phyloP scores from a whole-genome alignment of 2,329 filamentous ascomycete species.

The Aspergillus intermedius region DNA sequence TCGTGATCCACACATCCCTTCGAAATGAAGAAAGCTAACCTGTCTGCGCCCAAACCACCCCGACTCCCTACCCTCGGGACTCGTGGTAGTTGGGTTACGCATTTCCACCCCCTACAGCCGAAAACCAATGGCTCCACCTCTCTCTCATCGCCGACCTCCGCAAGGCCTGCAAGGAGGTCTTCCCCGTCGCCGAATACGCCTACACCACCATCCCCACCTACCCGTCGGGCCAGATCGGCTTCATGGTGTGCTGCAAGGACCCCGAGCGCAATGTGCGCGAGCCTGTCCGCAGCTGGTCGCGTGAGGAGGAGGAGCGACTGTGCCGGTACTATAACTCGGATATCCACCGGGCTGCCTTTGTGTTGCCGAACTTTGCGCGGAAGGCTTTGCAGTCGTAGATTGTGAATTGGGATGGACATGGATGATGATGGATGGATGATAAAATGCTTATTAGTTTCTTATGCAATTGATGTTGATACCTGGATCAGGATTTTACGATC shows the following conservation, averaged over 20 bases:
- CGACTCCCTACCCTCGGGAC: constrained; percentile 1
- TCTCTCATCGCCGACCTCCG: constrained; percentile 89
- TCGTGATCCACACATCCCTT: not conserved
- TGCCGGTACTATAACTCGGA: constrained; percentile 97
- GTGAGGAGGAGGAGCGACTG: constrained; percentile 84
- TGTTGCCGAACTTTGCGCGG: constrained; percentile 88
- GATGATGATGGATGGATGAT: not conserved
- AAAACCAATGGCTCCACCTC: constrained; percentile 99
- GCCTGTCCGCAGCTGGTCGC: constrained; percentile 72
- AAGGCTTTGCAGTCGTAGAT: constrained; percentile 49
- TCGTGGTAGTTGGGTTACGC: constrained; percentile 1
- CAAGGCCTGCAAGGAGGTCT: constrained; percentile 94
- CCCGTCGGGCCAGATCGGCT: constrained; percentile 97
- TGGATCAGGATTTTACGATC: not conserved
- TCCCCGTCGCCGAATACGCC: constrained; percentile 95
- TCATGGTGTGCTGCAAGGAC: constrained; percentile 99
- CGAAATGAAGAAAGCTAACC: constrained; percentile 17
- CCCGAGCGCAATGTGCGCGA: constrained; percentile 72
- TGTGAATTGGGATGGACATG: not conserved
- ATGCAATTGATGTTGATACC: constrained; percentile 3
- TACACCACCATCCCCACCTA: constrained; percentile 99
- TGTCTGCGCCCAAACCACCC: constrained; percentile 23
- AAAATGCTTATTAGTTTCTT: not conserved
- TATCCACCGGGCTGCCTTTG: constrained; percentile 90
- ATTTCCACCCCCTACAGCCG: constrained; percentile 53